Base-by-base conservation (phyloP, 495 filamentous ascomycete species). In the Penicillium diatomitis region DNA sequence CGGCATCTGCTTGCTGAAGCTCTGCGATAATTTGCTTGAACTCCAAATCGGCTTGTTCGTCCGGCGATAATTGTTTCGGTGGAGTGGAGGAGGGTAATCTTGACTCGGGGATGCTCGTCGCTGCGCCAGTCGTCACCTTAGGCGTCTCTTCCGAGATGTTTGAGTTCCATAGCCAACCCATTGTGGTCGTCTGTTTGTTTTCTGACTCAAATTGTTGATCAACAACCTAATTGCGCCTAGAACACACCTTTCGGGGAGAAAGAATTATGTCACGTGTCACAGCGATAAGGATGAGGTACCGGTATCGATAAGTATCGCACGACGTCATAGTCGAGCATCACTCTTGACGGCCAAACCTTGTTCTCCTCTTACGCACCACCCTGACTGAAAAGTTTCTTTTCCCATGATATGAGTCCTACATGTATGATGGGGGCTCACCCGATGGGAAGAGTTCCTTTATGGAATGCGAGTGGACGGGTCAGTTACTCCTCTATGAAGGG, bases 21-120 rank as follows among this genome's bases (percentile, higher is more conserved):
- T 72, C 70, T 28, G 71, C 65, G 51, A 86, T 69, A 57, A 86
- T 68, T 50, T 77, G 63, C 34, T 71, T 68, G 52, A 87, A 73
- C 59, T 88, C 85, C 34, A 70, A 62, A 41, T 86, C 79, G 47
- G 80, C 78, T 60, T 75, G 61, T 58, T 81, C 74, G 51, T 85
- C 79, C 39, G 76, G 74, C 27, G 69, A 68, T 46, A 72, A 61
- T 63, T 70, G 57, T 67, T 61, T 59, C 53, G 69, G 64, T 50
- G 68, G 64, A 50, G 67, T 52, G 37, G 61, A 42, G 38, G 47
- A 51, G 37, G 49, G 51, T 33, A 32, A 40, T 49, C 36, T 36
- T 45, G 43, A 43, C 47, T 49, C 52, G 34, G 52, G 38, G 33
- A 53, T 38, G 28, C 41, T 48, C 35, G 48, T 63, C 50, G 51